Evolutionary conservation across 306 rosid species (phyloP), one percentile per base, ranked within the genome.

Genomic region (Gastrolobium bilobum): DNA sequence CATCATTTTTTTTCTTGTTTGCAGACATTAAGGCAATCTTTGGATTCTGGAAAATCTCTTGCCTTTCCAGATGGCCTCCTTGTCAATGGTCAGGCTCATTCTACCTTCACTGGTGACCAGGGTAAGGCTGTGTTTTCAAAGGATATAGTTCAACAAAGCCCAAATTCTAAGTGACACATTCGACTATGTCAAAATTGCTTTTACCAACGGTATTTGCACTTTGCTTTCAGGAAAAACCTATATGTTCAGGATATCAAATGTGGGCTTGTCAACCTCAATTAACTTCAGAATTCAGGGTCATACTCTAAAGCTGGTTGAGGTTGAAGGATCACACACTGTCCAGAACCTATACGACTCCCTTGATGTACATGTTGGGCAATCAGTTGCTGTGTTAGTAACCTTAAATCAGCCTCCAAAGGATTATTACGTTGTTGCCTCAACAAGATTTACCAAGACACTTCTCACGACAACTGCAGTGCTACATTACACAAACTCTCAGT

Each of bases 311-410:
- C 69, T 95, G 64, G 93, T 93, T 30, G 99, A 95, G 81, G 89
- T 90, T 38, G 99, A 95, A 90, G 99, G 99, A 70, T 93, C 99
- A 35, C 99, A 95, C 79, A 81, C 89, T 20, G 7, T 91, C 43
- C 99, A 95, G 82, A 91, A 87, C 78, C 4, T 63, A 10, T 95
- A 95, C 3, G 94, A 95, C 83, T 91, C 98, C 2, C 98, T 95
- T 56, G 99, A 95, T 60, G 90, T 95, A 6, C 99, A 95, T 80
- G 96, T 95, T 77, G 99, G 98, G 4, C 99, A 95, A 90, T 93
- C 98, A 5, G 51, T 95, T 51, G 20, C 96, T 3, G 91, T 93
- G 61, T 76, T 95, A 38, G 98, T 95, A 42, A 87, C 93, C 87
- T 89, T 95, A 61, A 76, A 93, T 72, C 97, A 91, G 76, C 79